These are phyloP conservation scores for Phoma sp. DNA, from an alignment of 2,329 filamentous ascomycete species.

Conservation along the genomic window DNA sequence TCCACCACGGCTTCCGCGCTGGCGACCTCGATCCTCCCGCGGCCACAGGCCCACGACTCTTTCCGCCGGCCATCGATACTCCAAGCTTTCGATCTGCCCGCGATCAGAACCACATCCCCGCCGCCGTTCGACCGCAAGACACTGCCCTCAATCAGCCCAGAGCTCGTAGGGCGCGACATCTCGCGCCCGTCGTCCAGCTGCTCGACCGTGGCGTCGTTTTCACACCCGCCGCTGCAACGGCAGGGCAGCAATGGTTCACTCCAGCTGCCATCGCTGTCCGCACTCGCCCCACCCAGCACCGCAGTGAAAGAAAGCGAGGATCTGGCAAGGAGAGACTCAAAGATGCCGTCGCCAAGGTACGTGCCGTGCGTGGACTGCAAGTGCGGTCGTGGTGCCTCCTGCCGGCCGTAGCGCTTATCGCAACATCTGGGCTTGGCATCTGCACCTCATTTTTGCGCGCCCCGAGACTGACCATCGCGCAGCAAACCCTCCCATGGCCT, in stretches of 20 bases:
- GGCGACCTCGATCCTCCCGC: conserved; percentile 62
- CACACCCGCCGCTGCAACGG: conserved; percentile 44
- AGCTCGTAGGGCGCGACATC: conserved; percentile 54
- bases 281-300: conserved; percentile 61
- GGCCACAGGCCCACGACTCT: conserved; percentile 63
- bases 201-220: conserved; percentile 55
- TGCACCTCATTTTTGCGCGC: conserved; percentile 38
- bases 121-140: conserved; percentile 51
- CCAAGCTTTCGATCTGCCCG: conserved; percentile 54
- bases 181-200: conserved; percentile 62
- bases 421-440: conserved; percentile 28
- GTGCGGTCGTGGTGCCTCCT: conserved; percentile 20
- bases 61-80: conserved; percentile 57
- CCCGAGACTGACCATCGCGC: conserved; percentile 29
- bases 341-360: conserved; percentile 40
- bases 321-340: conserved; percentile 29
- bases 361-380: conserved; percentile 15
- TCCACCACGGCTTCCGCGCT: conserved; percentile 63
- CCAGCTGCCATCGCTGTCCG: conserved; percentile 63
- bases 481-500: conserved; percentile 54
- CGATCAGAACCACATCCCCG: conserved; percentile 54
- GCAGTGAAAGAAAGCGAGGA: conserved; percentile 41
- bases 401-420: conserved; percentile 40
- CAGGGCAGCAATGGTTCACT: conserved; percentile 49
- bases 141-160: conserved; percentile 56